Evolutionary conservation across 495 filamentous ascomycete species (phyloP).

Genomic region (Aspergillus baeticus): DNA sequence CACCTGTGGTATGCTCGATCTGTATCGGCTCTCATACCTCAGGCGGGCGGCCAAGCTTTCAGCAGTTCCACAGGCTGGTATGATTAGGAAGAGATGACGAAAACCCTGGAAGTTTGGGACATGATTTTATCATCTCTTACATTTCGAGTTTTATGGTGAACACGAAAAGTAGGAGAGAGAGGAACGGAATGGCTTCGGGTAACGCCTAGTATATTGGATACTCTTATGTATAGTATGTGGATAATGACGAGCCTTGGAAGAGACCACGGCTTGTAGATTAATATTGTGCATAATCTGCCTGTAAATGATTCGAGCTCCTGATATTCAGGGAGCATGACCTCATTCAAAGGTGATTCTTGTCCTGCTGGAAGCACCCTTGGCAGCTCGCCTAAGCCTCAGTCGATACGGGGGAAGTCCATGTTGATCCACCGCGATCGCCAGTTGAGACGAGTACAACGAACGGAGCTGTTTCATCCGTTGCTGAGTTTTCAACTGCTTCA

Average conservation of each 20-base stretch:
- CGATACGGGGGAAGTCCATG: conserved; percentile 1
- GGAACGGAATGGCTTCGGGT: no score
- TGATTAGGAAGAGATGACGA: no score
- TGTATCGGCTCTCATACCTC: background rate
- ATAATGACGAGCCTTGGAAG: no score
- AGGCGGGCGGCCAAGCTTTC: background rate
- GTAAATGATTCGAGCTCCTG: background rate
- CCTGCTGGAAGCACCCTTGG: background rate
- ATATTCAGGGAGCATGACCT: conserved; percentile 4
- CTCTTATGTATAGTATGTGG: no score
- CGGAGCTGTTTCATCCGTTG: conserved; percentile 1
- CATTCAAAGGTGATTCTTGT: background rate
- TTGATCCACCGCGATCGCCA: background rate
- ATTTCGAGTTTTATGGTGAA: no score
- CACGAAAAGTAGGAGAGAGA: no score
- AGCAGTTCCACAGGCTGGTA: no score
- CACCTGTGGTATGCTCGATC: background rate
- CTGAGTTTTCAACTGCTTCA: background rate
- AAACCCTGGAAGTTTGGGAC: no score
- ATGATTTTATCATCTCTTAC: no score
- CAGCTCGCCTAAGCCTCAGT: background rate
- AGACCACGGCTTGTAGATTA: no score
- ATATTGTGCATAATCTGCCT: background rate
- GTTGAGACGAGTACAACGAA: background rate
- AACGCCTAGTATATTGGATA: no score